Percentiles rank a stretch among this genome's conserved stretches.
Evolutionary conservation across 164 flowering plant species (phyloP).

Genomic region (Vitis cinerea): DNA sequence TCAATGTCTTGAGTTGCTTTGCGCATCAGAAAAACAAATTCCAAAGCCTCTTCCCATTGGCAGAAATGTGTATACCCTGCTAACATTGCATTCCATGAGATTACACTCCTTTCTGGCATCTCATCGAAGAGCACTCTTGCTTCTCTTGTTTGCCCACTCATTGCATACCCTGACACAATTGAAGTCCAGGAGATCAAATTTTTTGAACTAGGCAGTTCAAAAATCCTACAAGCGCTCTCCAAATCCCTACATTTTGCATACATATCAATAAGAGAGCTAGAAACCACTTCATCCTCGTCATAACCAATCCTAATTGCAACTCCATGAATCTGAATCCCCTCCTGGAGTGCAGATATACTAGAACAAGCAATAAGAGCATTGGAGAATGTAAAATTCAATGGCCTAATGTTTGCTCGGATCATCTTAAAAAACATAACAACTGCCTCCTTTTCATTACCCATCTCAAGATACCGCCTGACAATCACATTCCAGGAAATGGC

Average conservation of each 20-base stretch:
- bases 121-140: constrained; percentile 58
- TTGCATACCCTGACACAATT: constrained; percentile 52
- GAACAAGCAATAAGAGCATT: constrained; percentile 61
- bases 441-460: constrained; percentile 43
- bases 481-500: constrained; percentile 67
- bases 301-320: constrained; percentile 34
- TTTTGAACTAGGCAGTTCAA: constrained; percentile 32
- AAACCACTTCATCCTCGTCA: constrained; percentile 39
- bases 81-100: constrained; percentile 75
- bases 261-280: constrained; percentile 52
- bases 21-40: constrained; percentile 36
- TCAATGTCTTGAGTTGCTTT: constrained; percentile 24
- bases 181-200: constrained; percentile 48
- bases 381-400: constrained; percentile 46
- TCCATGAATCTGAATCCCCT: constrained; percentile 57
- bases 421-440: constrained; percentile 44
- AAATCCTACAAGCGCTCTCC: constrained; percentile 36
- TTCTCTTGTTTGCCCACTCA: constrained; percentile 34
- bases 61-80: constrained; percentile 41
- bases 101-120: constrained; percentile 60
- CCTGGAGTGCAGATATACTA: constrained; percentile 28
- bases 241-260: constrained; percentile 47
- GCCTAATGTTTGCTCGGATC: constrained; percentile 31
- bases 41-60: constrained; percentile 56
- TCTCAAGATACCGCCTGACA: constrained; percentile 56